Evolutionary conservation across 2,329 filamentous ascomycete genomes (phyloP).

Genomic region (Cadophora malorum): DNA sequence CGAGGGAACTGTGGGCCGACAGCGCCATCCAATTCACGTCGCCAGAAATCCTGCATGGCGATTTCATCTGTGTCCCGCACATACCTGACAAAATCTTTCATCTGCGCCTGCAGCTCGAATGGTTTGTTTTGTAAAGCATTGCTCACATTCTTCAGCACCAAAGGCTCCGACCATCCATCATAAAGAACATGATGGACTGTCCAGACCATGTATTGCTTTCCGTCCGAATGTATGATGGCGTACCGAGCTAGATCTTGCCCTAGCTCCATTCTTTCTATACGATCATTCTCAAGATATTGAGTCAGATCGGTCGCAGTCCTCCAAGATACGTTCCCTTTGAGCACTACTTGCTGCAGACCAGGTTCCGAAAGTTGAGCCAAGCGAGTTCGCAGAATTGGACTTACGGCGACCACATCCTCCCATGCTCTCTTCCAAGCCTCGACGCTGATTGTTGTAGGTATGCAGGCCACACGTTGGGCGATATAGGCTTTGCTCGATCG

Average conservation of each 20-base stretch:
- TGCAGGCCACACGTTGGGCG: conserved; percentile 41
- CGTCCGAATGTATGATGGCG: conserved; percentile 32
- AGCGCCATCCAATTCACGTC: conserved; percentile 51
- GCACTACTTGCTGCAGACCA: conserved; percentile 39
- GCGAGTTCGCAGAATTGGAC: conserved; percentile 47
- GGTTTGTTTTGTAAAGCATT: conserved; percentile 34
- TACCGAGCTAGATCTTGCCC: conserved; percentile 37
- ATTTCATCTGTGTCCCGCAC: conserved; percentile 50
- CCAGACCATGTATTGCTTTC: conserved; percentile 53
- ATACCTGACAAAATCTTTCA: conserved; percentile 57
- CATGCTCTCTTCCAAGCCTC: conserved; percentile 43
- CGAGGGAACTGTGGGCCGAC: conserved; percentile 56
- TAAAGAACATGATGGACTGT: conserved; percentile 63
- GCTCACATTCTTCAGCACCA: conserved; percentile 43
- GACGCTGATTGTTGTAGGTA: conserved; percentile 36
- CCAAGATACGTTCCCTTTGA: conserved; percentile 36
- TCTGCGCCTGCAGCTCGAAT: conserved; percentile 43
- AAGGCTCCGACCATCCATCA: conserved; percentile 57
- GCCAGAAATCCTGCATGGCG: conserved; percentile 51
- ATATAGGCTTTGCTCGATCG: conserved; percentile 47
- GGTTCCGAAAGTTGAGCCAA: conserved; percentile 44
- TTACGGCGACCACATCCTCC: conserved; percentile 40
- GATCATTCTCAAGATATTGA: conserved; percentile 36
- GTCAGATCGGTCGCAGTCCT: conserved; percentile 33
- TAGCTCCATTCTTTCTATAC: conserved; percentile 39